Base-by-base conservation (phyloP, 495 filamentous ascomycete genomes). In the Podospora pseudocomata region DNA sequence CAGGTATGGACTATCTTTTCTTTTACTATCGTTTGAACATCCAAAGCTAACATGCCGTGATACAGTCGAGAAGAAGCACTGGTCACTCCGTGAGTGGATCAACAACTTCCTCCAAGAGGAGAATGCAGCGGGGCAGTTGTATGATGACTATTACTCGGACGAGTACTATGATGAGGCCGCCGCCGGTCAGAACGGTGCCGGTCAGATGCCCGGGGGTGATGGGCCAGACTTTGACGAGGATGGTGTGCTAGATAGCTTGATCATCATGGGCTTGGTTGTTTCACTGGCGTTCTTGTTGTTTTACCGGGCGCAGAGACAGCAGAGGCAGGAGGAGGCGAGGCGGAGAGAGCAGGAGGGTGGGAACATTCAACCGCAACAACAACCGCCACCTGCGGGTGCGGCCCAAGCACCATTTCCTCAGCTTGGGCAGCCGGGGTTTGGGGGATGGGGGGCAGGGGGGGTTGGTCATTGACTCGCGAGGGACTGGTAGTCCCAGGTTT, bases 81-180 rank as follows among this genome's bases (percentile, higher is more conserved):
- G 90, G 78, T 93, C 91, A 0, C 82, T 96, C 54, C 83, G 81
- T 60, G 92, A 97, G 77, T 97, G 92, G 93, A 84, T 96, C 69
- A 81, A 85, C 15, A 89, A 92, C 66, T 96, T 96, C 75, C 81
- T 97, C 28, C 86, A 90, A 70, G 91, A 93, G 57, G 91, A 93
- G 64, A 49, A 49, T 49, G 39, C 39, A 5, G 39, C 5, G 39
- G 84, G 87, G 54, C 82, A 86, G 63, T 88, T 90, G 75, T 82
- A 82, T 23, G 85, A 86, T 13, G 86, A 84, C 20, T 80, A 86
- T 19, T 80, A 84, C 0, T 86, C 87, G 57, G 87, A 88, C 53
- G 85, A 87, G 59, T 76, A 58, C 55, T 26, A 20, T 26, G 55
- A 58, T 26, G 55, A 58, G 55, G 55, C n/a, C 1, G 0, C n/a